A percentile compares a stretch with the other conserved stretches of the same genome.
phyloP scores from a whole-genome alignment of 768 basidiomycete species.

The Thelephora aurantiotincta region DNA sequence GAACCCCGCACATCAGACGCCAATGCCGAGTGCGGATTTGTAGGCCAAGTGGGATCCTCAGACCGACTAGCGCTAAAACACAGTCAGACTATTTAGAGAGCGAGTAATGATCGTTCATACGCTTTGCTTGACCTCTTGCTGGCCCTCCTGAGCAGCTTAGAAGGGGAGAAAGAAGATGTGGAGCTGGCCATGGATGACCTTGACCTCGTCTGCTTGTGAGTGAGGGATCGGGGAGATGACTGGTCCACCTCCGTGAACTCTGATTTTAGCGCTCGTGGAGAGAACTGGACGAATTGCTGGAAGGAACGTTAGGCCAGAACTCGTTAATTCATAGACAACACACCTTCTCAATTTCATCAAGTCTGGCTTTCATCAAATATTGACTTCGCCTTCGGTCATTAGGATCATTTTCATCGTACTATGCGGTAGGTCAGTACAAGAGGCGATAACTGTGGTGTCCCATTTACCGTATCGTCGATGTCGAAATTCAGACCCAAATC shows the following conservation, averaged over 20 bases:
- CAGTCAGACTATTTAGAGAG: neutral
- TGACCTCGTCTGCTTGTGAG: too few relatives aligned
- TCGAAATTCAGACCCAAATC: conserved; percentile 28
- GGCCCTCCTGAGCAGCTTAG: neutral
- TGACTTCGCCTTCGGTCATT: conserved; percentile 67
- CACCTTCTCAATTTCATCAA: conserved; percentile 72
- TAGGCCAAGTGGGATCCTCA: conserved; percentile 22
- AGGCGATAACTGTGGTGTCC: conserved; percentile 18
- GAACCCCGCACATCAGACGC: conserved; percentile 1
- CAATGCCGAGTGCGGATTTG: conserved; percentile 28
- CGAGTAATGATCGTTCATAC: neutral
- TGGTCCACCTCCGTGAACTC: conserved; percentile 18
- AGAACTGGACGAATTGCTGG: conserved; percentile 14
- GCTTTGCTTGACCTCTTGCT: conserved; percentile 4
- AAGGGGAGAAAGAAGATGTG: neutral
- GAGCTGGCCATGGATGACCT: conserved; percentile 7
- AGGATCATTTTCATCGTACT: conserved; percentile 62
- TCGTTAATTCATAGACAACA: conserved; percentile 8
- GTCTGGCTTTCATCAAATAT: conserved; percentile 53
- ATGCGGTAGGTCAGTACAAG: conserved; percentile 9
- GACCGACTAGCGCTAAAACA: neutral
- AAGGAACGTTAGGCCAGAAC: neutral
- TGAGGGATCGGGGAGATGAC: conserved; percentile 37
- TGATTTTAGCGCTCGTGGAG: conserved; percentile 8
- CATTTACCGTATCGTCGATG: conserved; percentile 24